These are phyloP conservation scores for Fraxinus excelsior DNA, from an alignment of 257 asterid species.

Conservation along the genomic window DNA sequence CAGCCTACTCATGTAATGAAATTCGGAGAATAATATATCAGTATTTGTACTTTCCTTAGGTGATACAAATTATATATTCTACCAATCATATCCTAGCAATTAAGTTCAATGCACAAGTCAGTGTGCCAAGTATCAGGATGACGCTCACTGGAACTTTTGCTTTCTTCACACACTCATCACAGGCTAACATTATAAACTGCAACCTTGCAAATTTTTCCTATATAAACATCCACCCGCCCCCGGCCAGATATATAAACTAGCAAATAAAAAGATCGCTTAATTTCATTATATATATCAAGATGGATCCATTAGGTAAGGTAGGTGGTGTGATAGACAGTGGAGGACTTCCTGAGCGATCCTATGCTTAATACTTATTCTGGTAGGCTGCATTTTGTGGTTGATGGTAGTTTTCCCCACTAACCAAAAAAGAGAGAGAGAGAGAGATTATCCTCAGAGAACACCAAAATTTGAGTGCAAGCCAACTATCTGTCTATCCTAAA, in stretches of 20 bases:
- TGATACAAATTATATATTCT: not conserved
- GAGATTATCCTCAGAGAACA: not conserved
- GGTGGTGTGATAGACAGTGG: not conserved
- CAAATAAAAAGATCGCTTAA: not conserved
- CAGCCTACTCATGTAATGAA: not conserved
- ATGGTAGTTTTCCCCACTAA: not conserved
- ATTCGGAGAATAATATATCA: not conserved
- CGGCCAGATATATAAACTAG: too few species aligned
- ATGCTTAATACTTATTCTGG: not conserved
- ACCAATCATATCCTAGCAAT: constrained; percentile 11
- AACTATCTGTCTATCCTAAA: not conserved
- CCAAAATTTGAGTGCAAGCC: not conserved
- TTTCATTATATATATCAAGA: not conserved
- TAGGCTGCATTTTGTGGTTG: not conserved
- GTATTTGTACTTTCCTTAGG: not conserved
- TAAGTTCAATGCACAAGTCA: not conserved
- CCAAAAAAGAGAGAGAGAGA: not conserved
- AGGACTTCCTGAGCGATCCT: not conserved
- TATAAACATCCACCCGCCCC: too few species aligned
- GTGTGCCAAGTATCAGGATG: not conserved
- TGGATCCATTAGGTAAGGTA: not conserved
- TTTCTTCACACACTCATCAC: not conserved
- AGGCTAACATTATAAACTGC: not conserved
- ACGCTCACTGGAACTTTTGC: not conserved
- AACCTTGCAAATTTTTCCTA: not conserved